Evolutionary conservation across 805 yeast species (phyloP).

Genomic region (Saitoella complicata): DNA sequence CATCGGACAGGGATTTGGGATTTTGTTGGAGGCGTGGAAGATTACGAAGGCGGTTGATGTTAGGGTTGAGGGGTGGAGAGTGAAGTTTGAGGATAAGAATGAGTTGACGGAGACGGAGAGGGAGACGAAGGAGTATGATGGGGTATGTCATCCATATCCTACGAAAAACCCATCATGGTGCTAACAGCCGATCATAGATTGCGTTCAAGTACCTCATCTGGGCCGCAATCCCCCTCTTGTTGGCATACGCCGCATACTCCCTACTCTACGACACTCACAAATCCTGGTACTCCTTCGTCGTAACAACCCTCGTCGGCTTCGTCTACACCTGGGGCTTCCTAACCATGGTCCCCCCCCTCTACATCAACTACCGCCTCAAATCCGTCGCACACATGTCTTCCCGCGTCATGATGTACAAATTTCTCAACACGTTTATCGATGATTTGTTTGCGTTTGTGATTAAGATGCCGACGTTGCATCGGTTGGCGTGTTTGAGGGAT

Average conservation of each 20-base stretch:
- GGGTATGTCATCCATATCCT: too few relatives aligned
- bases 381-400: conserved; percentile 29
- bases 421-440: conserved; percentile 27
- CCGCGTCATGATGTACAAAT: conserved; percentile 28
- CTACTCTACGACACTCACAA: conserved; percentile 25
- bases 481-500: conserved; percentile 26
- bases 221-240: conserved; percentile 24
- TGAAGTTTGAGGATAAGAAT: conserved; percentile 21
- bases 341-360: conserved; percentile 26
- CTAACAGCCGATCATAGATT: conserved; percentile 8
- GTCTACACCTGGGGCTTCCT: conserved; percentile 29
- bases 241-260: conserved; percentile 25
- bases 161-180: too few relatives aligned
- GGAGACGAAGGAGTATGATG: conserved; percentile 27
- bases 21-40: conserved; percentile 29
- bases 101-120: conserved; percentile 24
- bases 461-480: conserved; percentile 11
- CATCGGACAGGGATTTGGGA: conserved; percentile 24
- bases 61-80: conserved; percentile 13
- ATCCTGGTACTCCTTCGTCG: conserved; percentile 29
- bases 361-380: conserved; percentile 28
- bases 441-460: conserved; percentile 28
- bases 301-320: conserved; percentile 26
- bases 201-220: conserved; percentile 26
- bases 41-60: conserved; percentile 25